Base-by-base conservation (phyloP, 2,329 filamentous ascomycete species). In the Fusarium chaquense region DNA sequence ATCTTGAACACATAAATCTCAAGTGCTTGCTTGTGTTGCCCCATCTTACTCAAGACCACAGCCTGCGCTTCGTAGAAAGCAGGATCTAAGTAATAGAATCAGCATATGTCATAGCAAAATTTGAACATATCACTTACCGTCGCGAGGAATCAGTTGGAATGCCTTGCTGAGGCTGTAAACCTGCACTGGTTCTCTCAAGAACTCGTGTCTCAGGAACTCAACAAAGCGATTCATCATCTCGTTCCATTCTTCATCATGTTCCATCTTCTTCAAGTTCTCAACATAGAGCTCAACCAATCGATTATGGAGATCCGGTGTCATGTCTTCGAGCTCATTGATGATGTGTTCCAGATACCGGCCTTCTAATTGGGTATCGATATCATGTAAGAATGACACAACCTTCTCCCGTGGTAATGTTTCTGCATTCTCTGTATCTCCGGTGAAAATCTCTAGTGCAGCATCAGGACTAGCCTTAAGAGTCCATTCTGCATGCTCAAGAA, bases 1-100 rank as follows among this genome's bases (percentile, higher is more conserved):
- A 99, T 88, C 78, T 95, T 96, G 81, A 98, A 99, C 30, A 98
- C 95, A 78, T 97, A 99, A 54, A 99, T 97, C 77, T 96, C 92
- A n/a, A 99, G 83, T 0, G 96, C 96, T 80, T 98, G 94, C 77
- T 93, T 94, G 81, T 99, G 94, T 74, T 95, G 91, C 9, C 93
- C 93, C 93, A 98, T 97, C 73, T 96, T 97, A 79, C 93, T 94
- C 40, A 98, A 87, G 22, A 98, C 90, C 45, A 98, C 91, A 9
- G 96, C 96, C 65, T 95, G 90, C 3, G 93, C 90, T 78, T 98
- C 95, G 78, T 92, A 97, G 75, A 98, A 98, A 4, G 88, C 85
- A 0, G 94, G 84, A 77, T 98, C 93, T 95, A n/a, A 6, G 15
- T 13, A 32, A 56, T 44, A 13, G 63, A 6, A 20, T 74, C 15